phyloP scores from a whole-genome alignment of 73 alveolate genomes.

The Blepharisma japonicum region DNA sequence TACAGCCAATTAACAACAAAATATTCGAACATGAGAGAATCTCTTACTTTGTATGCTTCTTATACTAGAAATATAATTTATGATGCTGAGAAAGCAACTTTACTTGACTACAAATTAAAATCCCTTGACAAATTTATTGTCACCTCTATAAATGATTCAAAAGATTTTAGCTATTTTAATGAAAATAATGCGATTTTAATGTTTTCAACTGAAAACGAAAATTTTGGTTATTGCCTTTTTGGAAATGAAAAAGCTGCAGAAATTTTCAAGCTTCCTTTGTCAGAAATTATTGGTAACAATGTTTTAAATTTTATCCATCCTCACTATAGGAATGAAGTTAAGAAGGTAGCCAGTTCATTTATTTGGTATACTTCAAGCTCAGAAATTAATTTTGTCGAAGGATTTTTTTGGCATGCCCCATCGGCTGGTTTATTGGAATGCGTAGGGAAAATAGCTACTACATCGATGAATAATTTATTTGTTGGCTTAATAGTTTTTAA shows the following conservation, averaged over 20 bases:
- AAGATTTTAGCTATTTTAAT: not conserved
- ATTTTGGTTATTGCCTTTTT: not conserved
- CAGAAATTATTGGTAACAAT: slow-evolving; percentile 10
- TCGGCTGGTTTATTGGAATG: not conserved
- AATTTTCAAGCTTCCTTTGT: not conserved
- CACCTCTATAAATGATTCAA: not conserved
- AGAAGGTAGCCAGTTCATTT: not conserved
- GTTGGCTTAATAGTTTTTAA: not conserved
- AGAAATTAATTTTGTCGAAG: not conserved
- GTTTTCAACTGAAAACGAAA: not conserved
- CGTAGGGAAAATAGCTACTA: not conserved
- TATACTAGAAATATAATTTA: not conserved
- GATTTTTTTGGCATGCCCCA: slow-evolving; percentile 1
- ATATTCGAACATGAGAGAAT: not conserved
- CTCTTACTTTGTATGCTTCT: not conserved
- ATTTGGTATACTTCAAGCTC: not conserved
- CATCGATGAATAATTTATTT: not conserved
- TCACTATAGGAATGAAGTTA: not conserved
- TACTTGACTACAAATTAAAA: not conserved
- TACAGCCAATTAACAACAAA: not conserved
- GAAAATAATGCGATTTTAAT: slow-evolving; percentile 11
- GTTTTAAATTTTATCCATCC: not conserved
- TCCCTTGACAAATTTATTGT: not conserved
- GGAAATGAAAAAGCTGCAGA: slow-evolving; percentile 11
- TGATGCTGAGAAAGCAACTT: not conserved